Base-by-base conservation (phyloP, 805 yeast species). In the Torulaspora indica region DNA sequence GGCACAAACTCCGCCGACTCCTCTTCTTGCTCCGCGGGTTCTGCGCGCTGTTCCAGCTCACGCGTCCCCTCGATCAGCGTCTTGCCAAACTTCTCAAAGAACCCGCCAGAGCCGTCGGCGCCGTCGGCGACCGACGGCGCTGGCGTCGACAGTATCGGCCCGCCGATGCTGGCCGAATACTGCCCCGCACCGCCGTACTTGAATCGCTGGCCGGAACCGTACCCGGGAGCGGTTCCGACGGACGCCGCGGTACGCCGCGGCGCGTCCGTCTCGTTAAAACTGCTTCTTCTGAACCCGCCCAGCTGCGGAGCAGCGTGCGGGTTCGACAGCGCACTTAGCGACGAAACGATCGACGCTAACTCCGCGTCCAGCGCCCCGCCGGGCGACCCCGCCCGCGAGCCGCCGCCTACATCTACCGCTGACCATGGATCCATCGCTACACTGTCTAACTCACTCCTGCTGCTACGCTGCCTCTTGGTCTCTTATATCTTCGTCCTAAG, bases 291-390 rank as follows among this genome's bases (percentile, higher is more conserved):
- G 40, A 59, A 63, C 10, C 63, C 58, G 13, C 67, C 67, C 9
- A 63, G 41, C 32, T 57, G 58, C 36, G 51, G 29, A 39, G 52
- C 38, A 45, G 49, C 32, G 10, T 50, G 39, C 18, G 52, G 57
- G 35, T 56, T 56, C 8, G 68, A 63, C 25, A 60, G 52, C 12
- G 66, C 67, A 40, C 67, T 63, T 37, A 66, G 49, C n/a, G 69
- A 64, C 6, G 68, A 61, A 4, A 66, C 67, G 28, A 64, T 65
- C 32, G 66, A 62, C 10, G 64, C 65, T 34, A 64, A 45, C 43
- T 64, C 67, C 14, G 63, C 55, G 46, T 63, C 63, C 51, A 64
- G 54, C 23, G 53, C 27, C 2, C 40, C 34, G 3, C 39, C 40
- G 6, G 34, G 34, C 28, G 25, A 15, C 9, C 34, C 34, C 9